Evolutionary conservation across 208 protist species (phyloP).

Genomic region (Acanthamoeba divionensis): DNA sequence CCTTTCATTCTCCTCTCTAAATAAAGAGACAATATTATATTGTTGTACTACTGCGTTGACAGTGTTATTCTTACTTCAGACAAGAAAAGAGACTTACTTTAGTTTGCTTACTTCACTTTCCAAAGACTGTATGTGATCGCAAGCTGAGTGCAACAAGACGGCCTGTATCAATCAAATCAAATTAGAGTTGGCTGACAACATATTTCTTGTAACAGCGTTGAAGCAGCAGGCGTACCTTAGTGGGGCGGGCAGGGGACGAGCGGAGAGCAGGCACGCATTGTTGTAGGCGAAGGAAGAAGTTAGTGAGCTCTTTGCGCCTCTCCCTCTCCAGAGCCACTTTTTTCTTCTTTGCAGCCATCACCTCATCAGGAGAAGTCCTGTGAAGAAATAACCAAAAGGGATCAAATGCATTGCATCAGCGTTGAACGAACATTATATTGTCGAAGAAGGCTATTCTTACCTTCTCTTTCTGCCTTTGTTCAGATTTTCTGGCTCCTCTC

Average conservation of each 20-base stretch:
- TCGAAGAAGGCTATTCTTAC: no score
- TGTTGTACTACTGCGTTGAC: no score
- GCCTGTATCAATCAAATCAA: not conserved
- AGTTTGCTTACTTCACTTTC: not conserved
- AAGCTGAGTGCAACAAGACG: constrained; percentile 23
- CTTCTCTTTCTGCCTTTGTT: no score
- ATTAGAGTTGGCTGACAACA: not conserved
- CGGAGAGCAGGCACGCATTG: not conserved
- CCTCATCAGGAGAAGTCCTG: no score
- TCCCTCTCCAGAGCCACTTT: constrained; percentile 43
- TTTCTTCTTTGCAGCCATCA: constrained; percentile 34
- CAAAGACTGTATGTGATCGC: constrained; percentile 17
- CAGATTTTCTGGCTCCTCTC: no score
- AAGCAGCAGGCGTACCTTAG: not conserved
- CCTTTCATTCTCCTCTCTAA: no score
- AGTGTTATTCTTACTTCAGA: no score
- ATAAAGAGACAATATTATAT: no score
- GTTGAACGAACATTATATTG: no score
- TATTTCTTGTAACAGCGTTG: not conserved
- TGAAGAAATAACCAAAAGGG: no score
- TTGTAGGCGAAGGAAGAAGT: constrained; percentile 38
- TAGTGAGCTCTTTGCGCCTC: constrained; percentile 42
- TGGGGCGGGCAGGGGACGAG: not conserved
- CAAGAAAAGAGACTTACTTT: not conserved
- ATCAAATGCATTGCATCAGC: no score